Evolutionary conservation across 805 yeast species (phyloP).

Genomic region (Saturnispora gosingensis): DNA sequence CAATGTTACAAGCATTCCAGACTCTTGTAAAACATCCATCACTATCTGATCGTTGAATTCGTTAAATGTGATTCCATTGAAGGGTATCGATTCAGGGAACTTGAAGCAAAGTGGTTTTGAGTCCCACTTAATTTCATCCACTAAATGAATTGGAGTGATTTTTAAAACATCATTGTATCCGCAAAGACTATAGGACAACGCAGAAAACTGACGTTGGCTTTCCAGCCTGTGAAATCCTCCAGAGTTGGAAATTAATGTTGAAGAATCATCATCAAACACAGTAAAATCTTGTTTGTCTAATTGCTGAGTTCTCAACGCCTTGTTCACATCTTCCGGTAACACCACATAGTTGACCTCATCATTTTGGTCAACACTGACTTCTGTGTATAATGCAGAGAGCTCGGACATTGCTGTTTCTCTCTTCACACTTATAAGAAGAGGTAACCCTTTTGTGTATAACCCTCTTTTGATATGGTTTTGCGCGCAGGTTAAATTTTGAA

Average conservation of each 20-base stretch:
- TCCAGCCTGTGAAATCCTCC: slow-evolving; percentile 16
- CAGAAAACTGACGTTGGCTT: slow-evolving; percentile 11
- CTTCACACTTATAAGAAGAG: not conserved
- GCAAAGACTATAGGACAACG: slow-evolving; percentile 18
- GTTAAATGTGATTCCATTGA: slow-evolving; percentile 31
- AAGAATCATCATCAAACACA: not conserved
- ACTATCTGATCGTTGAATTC: slow-evolving; percentile 27
- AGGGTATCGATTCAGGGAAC: slow-evolving; percentile 30
- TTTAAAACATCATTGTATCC: slow-evolving; percentile 17
- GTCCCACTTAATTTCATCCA: slow-evolving; percentile 27
- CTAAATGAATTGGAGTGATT: slow-evolving; percentile 33
- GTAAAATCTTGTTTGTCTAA: not conserved
- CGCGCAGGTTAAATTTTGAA: slow-evolving; percentile 1
- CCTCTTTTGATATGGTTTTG: not conserved
- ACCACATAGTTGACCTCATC: not conserved
- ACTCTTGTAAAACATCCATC: slow-evolving; percentile 46
- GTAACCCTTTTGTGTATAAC: slow-evolving; percentile 1
- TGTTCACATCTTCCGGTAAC: not conserved
- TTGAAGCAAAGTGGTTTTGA: slow-evolving; percentile 31
- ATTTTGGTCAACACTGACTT: not conserved
- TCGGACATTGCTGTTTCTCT: not conserved
- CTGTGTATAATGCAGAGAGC: not conserved
- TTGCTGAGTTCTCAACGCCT: not conserved
- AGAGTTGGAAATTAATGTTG: not conserved
- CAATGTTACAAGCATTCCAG: slow-evolving; percentile 44